Percentiles rank a stretch among this genome's conserved stretches.
Conservation (phyloP, 2,329 filamentous ascomycete species). For the Paecilomyces formosus region DNA sequence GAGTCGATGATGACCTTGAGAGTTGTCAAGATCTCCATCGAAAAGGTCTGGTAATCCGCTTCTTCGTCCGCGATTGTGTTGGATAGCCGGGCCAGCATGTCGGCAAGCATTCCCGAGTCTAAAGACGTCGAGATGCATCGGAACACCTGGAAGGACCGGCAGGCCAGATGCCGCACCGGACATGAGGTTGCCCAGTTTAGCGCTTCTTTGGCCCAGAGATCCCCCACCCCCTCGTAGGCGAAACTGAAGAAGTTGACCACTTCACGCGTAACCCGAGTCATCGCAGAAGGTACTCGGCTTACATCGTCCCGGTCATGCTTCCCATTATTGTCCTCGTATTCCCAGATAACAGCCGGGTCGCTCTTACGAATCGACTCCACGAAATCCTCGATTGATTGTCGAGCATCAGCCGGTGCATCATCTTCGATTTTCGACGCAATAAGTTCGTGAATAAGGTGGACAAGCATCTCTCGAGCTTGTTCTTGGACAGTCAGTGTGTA, state of each 20-base stretch:
- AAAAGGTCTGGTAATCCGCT: conserved; percentile 89
- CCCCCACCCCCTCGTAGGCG: conserved; percentile 77
- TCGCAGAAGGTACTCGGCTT: conserved; percentile 75
- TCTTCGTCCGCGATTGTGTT: conserved; percentile 97
- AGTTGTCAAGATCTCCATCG: conserved; percentile 95
- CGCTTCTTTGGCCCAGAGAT: conserved; percentile 84
- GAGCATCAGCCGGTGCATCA: conserved; percentile 57
- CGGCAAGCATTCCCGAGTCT: conserved; percentile 88
- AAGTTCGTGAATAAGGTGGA: conserved; percentile 92
- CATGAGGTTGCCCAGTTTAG: conserved; percentile 96
- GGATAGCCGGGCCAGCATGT: conserved; percentile 90
- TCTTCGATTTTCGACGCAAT: conserved; percentile 76
- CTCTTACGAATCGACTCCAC: conserved; percentile 81
- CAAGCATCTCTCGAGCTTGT: conserved; percentile 93
- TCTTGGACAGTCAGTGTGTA: conserved; percentile 93
- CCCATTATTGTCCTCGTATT: conserved; percentile 85
- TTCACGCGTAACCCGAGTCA: conserved; percentile 75
- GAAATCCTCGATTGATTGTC: conserved; percentile 74
- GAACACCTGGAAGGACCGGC: conserved; percentile 95
- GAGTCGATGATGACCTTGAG: conserved; percentile 85
- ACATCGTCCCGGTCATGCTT: conserved; percentile 64
- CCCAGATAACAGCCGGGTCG: conserved; percentile 80
- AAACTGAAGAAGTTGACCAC: conserved; percentile 80
- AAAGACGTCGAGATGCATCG: conserved; percentile 84
- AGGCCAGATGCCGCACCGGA: conserved; percentile 87